Percentiles rank a stretch among this genome's conserved stretches.
Evolutionary conservation across 139 green algal species (phyloP).

Genomic region (Desmodesmus armatus): DNA sequence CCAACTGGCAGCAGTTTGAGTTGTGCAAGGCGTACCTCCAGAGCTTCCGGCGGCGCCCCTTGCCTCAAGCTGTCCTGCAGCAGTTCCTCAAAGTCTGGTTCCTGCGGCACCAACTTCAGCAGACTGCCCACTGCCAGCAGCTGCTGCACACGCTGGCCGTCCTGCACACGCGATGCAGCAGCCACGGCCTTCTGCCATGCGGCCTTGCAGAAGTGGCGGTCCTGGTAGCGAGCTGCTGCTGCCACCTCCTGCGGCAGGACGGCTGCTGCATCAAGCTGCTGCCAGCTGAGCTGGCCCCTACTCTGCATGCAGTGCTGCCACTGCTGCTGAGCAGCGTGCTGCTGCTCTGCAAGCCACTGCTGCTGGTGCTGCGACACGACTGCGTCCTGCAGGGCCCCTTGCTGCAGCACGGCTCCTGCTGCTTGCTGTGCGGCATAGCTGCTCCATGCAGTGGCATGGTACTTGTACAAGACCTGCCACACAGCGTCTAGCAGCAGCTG

Average conservation of each 20-base stretch:
- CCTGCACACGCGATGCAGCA: conserved; percentile 7
- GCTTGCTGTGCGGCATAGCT: neutral
- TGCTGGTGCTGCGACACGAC: neutral
- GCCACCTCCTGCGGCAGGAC: conserved; percentile 34
- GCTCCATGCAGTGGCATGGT: conserved; percentile 25
- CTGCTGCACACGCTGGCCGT: conserved; percentile 4
- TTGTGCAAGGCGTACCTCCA: conserved; percentile 22
- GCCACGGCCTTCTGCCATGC: neutral
- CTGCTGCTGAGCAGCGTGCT: neutral
- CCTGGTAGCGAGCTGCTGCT: neutral
- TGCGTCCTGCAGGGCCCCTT: neutral
- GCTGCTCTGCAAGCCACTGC: neutral
- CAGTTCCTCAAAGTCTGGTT: neutral
- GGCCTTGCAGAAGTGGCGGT: no score
- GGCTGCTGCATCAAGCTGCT: neutral
- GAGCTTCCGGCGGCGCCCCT: conserved; percentile 7
- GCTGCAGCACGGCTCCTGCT: conserved; percentile 17
- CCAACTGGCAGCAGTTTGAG: neutral
- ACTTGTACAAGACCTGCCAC: conserved; percentile 5
- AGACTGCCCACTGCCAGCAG: conserved; percentile 1
- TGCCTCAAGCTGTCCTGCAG: neutral
- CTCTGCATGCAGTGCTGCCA: conserved; percentile 18
- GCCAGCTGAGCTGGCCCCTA: neutral
- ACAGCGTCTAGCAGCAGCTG: conserved; percentile 5
- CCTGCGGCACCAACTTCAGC: neutral